Base-by-base conservation (phyloP, 768 basidiomycete genomes). In the Trametes cubensis region DNA sequence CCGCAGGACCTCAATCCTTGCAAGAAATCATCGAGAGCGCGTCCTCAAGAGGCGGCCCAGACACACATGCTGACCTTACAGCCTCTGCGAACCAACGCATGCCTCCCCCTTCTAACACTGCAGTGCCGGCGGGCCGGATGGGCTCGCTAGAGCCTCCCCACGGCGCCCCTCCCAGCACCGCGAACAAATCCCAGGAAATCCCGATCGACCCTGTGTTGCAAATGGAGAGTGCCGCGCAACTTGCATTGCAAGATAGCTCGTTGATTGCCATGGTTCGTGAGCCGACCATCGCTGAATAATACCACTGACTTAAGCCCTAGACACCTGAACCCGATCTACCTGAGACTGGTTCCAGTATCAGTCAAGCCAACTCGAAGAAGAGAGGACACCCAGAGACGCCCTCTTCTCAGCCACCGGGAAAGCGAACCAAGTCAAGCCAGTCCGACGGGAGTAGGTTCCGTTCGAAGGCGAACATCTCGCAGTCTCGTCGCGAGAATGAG, bases 401-500 rank as follows among this genome's bases (percentile, higher is more conserved):
- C 4, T 41, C 50, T 2, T 21, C 60, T 2, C 63, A 63, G 48
- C 66, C 64, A 6, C 18, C 47, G 14, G 46, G 54, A 21, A 67
- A 67, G 21, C 45, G 66, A 14, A 52, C 56, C 17, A 69, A 66
- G 58, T 47, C 60, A 14, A 55, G 57, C 1, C 51, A 61, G 39
- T 26, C 48, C 34, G 54, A 53, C 2, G 40, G 49, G 25, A 48
- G 30, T n/a, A 59, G 50, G 23, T 62, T 46, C 23, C 71, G 74
- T 30, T 61, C 75, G 28, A 83, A 81, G 63, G 78, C 84, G 50
- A 95, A 94, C 65, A 83, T 94, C 25, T 90, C 92, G 17, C 81
- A 88, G 60, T 76, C 92, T 44, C 85, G 90, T 3, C 84, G 93
- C 21, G 91, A 94, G 76, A 91, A 89, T 62, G 93, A 95, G 72